phyloP scores from a whole-genome alignment of 2,329 filamentous ascomycete species.

The Claviceps sp. region DNA sequence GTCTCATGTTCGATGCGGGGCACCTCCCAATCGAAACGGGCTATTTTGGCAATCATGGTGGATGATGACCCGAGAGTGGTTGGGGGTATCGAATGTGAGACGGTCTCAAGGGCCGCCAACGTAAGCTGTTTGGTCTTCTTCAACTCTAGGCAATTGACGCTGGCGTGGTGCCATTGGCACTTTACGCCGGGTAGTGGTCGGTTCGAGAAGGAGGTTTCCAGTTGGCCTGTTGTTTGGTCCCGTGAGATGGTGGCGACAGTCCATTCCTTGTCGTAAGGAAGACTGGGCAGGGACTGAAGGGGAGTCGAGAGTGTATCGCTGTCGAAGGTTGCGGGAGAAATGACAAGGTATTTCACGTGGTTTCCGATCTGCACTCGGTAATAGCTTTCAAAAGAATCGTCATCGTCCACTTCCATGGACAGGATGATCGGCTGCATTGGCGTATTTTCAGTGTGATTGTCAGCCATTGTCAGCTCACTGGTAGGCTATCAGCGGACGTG shows the following conservation, averaged over 20 bases:
- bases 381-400: background rate
- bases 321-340: slow-evolving; percentile 8
- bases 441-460: no score
- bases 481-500: background rate
- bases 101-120: background rate
- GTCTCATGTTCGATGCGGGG: slow-evolving; percentile 20
- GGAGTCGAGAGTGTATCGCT: slow-evolving; percentile 11
- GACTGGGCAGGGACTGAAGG: slow-evolving; percentile 11
- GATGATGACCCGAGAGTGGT: background rate
- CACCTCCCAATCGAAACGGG: slow-evolving; percentile 21
- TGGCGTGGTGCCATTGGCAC: background rate
- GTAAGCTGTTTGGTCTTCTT: background rate
- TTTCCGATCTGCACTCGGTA: background rate
- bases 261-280: slow-evolving; percentile 15
- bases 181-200: slow-evolving; percentile 9
- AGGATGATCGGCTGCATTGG: background rate
- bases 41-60: slow-evolving; percentile 17
- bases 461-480: background rate
- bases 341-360: slow-evolving; percentile 3
- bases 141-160: background rate
- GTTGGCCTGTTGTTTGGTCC: slow-evolving; percentile 13
- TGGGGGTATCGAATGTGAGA: background rate
- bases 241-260: slow-evolving; percentile 13
- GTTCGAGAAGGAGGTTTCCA: slow-evolving; percentile 13
- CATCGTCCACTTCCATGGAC: background rate